Base-by-base conservation (phyloP, 495 filamentous ascomycete species). In the Xylaria telfairii region DNA sequence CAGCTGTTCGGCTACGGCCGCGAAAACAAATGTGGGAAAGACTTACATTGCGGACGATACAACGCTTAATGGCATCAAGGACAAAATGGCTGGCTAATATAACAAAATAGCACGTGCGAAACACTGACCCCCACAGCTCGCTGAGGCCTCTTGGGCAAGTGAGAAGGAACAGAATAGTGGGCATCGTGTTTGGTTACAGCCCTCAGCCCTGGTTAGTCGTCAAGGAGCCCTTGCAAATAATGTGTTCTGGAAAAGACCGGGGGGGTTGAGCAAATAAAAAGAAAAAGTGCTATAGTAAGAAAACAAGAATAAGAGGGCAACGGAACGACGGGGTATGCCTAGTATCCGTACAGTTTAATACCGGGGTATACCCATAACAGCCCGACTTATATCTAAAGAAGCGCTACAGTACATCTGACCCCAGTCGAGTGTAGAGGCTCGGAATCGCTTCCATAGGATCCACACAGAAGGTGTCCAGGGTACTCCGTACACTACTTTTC, bases 231-330 rank as follows among this genome's bases (percentile, higher is more conserved):
- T 57, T 32, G 53, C 15, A 34, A 59, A 17, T 34, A 57, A 19
- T 21, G 30, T 62, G n/a, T 62, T 62, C 59, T 62, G 59, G 59
- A 62, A 62, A 62, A 59, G 49, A 53, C 49, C 26, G 26, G 49
- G 26, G 49, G 26, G 51, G 8, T 51, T 34, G 56, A 17, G 56
- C 56, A 39, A 32, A 59, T 21, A 37, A 59, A 34, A 37, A 59
- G 9, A 24, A 54, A 54, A 54, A 12, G 51, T n/a, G n/a, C n/a
- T n/a, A n/a, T n/a, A n/a, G n/a, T 4, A 30, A 53, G 51, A 17
- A 54, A 30, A 54, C 51, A 54, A 54, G 51, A 26, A 26, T 10
- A 26, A 17, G 2, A 9, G 2, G 30, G 12, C 7, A 34, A 57
- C 34, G 30, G 54, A 34, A 9, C 6, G 30, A 37, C 21, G 30